Percentiles rank a stretch among this genome's conserved stretches.
Evolutionary conservation across 768 basidiomycete genomes (phyloP).

Genomic region (Mycena galericulata): DNA sequence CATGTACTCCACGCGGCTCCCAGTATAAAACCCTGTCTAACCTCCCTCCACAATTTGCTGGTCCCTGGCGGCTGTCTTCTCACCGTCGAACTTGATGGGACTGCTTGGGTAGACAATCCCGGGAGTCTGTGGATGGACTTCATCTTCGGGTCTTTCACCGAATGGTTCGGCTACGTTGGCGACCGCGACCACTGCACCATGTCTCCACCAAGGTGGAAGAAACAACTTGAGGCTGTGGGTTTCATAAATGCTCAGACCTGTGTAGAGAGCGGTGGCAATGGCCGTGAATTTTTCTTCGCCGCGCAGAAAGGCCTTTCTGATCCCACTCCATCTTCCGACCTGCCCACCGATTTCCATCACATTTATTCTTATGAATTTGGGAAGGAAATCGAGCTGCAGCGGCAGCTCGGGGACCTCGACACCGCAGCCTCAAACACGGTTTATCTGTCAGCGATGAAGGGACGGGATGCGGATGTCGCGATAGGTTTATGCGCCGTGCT

Average conservation of each 20-base stretch:
- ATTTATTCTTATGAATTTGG: constrained; percentile 4
- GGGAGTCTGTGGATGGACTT: constrained; percentile 21
- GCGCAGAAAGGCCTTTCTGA: constrained; percentile 1
- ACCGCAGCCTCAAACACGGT: background rate
- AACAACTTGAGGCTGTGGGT: background rate
- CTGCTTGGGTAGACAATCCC: background rate
- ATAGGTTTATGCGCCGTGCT: background rate
- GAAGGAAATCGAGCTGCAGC: background rate
- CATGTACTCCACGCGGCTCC: constrained; percentile 21
- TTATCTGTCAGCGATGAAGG: background rate
- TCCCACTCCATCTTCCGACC: no score
- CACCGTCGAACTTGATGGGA: constrained; percentile 14
- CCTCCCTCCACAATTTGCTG: constrained; percentile 1
- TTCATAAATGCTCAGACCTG: constrained; percentile 8
- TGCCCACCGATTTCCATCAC: background rate
- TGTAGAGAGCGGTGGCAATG: background rate
- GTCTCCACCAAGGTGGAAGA: background rate
- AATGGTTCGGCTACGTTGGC: constrained; percentile 18
- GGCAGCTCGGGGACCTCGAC: background rate
- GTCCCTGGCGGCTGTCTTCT: constrained; percentile 17
- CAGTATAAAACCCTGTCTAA: background rate
- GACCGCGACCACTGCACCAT: background rate
- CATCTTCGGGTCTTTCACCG: constrained; percentile 17
- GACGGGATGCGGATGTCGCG: constrained; percentile 15
- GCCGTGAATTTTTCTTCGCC: constrained; percentile 12